Conservation (phyloP, 2,329 filamentous ascomycete genomes). For the Domatiomyces globalis region DNA sequence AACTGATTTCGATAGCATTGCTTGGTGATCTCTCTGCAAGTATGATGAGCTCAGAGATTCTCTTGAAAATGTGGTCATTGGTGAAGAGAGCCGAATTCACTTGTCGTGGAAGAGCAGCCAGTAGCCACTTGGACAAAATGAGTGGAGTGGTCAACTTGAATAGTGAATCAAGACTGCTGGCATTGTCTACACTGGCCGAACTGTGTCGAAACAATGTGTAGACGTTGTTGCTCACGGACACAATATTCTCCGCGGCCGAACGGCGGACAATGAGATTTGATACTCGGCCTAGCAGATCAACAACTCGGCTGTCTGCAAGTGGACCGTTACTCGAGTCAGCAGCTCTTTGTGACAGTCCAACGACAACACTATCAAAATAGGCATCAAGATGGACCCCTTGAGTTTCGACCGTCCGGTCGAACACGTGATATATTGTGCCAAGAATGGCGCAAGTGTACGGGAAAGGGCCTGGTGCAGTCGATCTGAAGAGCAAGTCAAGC, state of each 20-base stretch:
- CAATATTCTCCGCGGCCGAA: slow-evolving; percentile 39
- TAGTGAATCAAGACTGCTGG: not conserved
- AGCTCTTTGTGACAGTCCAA: slow-evolving; percentile 29
- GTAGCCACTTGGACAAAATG: slow-evolving; percentile 31
- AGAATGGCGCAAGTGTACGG: slow-evolving; percentile 47
- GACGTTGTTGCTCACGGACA: slow-evolving; percentile 37
- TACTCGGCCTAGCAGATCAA: slow-evolving; percentile 48
- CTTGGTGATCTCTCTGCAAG: slow-evolving; percentile 11
- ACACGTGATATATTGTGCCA: slow-evolving; percentile 47
- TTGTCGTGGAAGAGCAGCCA: slow-evolving; percentile 17
- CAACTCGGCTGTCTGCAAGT: slow-evolving; percentile 37
- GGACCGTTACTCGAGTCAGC: slow-evolving; percentile 24
- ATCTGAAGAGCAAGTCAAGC: slow-evolving; percentile 41
- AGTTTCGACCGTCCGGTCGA: slow-evolving; percentile 25
- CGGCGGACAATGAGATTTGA: slow-evolving; percentile 45
- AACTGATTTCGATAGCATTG: slow-evolving; percentile 9
- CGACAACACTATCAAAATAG: slow-evolving; percentile 39
- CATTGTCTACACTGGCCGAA: not conserved
- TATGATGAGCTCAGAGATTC: slow-evolving; percentile 18
- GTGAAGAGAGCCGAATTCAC: slow-evolving; percentile 7
- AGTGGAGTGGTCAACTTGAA: slow-evolving; percentile 22
- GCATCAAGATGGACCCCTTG: slow-evolving; percentile 21
- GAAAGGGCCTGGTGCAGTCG: slow-evolving; percentile 31
- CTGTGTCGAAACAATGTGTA: slow-evolving; percentile 38
- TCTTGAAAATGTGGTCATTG: slow-evolving; percentile 7